Percentiles rank a stretch among this genome's conserved stretches.
Conservation (phyloP, 495 filamentous ascomycete species). For the Daldinia bambusicola region DNA sequence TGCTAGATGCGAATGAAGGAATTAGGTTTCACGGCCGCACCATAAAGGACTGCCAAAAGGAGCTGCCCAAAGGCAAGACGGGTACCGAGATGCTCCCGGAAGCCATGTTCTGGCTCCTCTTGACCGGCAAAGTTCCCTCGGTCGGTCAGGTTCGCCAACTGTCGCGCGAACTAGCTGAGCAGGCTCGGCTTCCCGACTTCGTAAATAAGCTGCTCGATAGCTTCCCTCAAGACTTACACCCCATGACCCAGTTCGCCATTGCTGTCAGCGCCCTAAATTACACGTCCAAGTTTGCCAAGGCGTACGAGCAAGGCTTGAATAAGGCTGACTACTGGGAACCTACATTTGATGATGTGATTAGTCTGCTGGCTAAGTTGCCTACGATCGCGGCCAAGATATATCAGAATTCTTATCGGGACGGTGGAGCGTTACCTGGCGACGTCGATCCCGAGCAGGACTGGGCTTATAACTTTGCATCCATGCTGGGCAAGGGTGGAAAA, state of each 20-base stretch:
- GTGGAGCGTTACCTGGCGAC: constrained; percentile 77
- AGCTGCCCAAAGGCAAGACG: constrained; percentile 90
- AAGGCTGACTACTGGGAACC: constrained; percentile 99
- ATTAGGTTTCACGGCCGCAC: constrained; percentile 98
- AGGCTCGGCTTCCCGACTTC: constrained; percentile 83
- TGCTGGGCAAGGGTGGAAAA: constrained; percentile 89
- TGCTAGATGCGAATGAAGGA: constrained; percentile 95
- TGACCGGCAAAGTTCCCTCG: constrained; percentile 91
- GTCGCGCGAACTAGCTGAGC: constrained; percentile 86
- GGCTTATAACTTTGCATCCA: constrained; percentile 97
- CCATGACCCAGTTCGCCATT: constrained; percentile 97
- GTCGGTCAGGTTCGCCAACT: constrained; percentile 81
- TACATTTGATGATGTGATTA: constrained; percentile 95
- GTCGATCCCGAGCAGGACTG: constrained; percentile 90
- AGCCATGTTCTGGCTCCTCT: constrained; percentile 98
- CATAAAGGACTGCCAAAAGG: constrained; percentile 95
- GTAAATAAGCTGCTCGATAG: constrained; percentile 88
- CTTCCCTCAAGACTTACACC: constrained; percentile 89
- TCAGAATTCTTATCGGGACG: constrained; percentile 83
- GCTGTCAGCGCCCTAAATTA: constrained; percentile 94
- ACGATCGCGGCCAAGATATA: constrained; percentile 98
- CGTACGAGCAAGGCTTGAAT: constrained; percentile 87
- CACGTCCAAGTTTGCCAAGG: constrained; percentile 89
- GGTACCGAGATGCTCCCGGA: constrained; percentile 99
- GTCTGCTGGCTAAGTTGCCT: constrained; percentile 93